These are phyloP conservation scores for Danielozyma ontarioensis DNA, from an alignment of 805 yeast species.

Conservation along the genomic window DNA sequence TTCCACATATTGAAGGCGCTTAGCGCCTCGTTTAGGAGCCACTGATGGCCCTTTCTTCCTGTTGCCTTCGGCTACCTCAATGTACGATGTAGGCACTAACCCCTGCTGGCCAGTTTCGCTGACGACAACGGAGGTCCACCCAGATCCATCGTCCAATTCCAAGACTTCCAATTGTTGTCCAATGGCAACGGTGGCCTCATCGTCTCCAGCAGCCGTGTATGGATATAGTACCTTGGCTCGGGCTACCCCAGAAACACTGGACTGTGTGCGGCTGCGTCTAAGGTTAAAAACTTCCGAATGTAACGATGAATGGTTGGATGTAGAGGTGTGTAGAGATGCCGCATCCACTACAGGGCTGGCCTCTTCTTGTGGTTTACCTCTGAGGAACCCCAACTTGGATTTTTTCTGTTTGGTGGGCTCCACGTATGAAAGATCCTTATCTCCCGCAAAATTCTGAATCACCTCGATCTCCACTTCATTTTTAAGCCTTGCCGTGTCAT, in stretches of 20 bases:
- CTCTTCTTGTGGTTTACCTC: conserved; percentile 11
- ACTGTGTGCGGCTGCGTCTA: conserved; percentile 26
- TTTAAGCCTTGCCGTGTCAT: conserved; percentile 68
- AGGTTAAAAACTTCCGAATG: conserved; percentile 34
- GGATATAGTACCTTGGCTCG: conserved; percentile 55
- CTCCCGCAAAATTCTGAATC: conserved; percentile 79
- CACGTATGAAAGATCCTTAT: conserved; percentile 59
- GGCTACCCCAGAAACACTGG: conserved; percentile 14
- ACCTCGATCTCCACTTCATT: conserved; percentile 88
- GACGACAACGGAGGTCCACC: conserved; percentile 70
- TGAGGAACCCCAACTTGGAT: conserved; percentile 52
- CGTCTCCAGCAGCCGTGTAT: conserved; percentile 66
- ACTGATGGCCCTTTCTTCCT: conserved; percentile 71
- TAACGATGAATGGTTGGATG: conserved; percentile 23
- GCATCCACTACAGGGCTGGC: conserved; percentile 13
- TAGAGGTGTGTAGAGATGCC: conserved; percentile 31
- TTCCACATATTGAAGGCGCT: conserved; percentile 54
- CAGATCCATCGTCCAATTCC: conserved; percentile 79
- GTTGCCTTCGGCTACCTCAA: conserved; percentile 38
- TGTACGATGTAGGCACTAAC: conserved; percentile 79
- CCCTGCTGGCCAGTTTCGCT: conserved; percentile 50
- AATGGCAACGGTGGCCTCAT: conserved; percentile 58
- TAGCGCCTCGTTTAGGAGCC: conserved; percentile 72
- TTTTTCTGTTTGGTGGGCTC: conserved; percentile 51
- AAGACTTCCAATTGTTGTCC: conserved; percentile 60